These are phyloP conservation scores for Nothophoma quercina DNA, from an alignment of 2,329 filamentous ascomycete species.

Conservation along the genomic window DNA sequence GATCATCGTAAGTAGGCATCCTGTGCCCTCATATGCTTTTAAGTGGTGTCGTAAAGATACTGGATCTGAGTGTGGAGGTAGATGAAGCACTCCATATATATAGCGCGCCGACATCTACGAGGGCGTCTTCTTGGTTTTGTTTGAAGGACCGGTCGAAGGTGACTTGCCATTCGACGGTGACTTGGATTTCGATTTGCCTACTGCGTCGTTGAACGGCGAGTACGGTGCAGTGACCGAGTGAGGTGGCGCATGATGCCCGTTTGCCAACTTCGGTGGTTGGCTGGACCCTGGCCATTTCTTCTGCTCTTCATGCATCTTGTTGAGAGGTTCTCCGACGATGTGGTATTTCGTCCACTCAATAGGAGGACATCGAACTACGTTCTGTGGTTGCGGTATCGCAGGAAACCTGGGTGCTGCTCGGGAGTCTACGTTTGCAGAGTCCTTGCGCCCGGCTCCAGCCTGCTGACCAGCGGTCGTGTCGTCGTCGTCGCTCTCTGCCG, in stretches of 20 bases:
- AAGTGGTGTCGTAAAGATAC: slow-evolving; percentile 18
- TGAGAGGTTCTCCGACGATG: slow-evolving; percentile 82
- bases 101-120: slow-evolving; percentile 15
- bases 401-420: slow-evolving; percentile 59
- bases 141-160: slow-evolving; percentile 33
- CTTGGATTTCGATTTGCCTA: slow-evolving; percentile 45
- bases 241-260: slow-evolving; percentile 55
- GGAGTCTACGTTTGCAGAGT: slow-evolving; percentile 33
- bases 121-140: slow-evolving; percentile 45
- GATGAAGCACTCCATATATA: slow-evolving; percentile 11
- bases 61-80: slow-evolving; percentile 5
- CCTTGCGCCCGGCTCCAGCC: slow-evolving; percentile 34
- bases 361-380: slow-evolving; percentile 82
- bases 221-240: slow-evolving; percentile 66
- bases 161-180: no score
- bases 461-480: slow-evolving; percentile 22
- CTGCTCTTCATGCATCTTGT: slow-evolving; percentile 86
- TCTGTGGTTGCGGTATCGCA: slow-evolving; percentile 77
- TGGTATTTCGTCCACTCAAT: slow-evolving; percentile 97
- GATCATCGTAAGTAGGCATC: slow-evolving; percentile 33
- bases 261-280: slow-evolving; percentile 46
- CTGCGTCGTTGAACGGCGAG: slow-evolving; percentile 63
- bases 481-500: slow-evolving; percentile 30
- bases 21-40: slow-evolving; percentile 31
- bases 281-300: slow-evolving; percentile 54